A percentile compares a stretch with the other conserved stretches of the same genome.
Conservation (phyloP, 495 filamentous ascomycete genomes). For the Neurospora sp. region DNA sequence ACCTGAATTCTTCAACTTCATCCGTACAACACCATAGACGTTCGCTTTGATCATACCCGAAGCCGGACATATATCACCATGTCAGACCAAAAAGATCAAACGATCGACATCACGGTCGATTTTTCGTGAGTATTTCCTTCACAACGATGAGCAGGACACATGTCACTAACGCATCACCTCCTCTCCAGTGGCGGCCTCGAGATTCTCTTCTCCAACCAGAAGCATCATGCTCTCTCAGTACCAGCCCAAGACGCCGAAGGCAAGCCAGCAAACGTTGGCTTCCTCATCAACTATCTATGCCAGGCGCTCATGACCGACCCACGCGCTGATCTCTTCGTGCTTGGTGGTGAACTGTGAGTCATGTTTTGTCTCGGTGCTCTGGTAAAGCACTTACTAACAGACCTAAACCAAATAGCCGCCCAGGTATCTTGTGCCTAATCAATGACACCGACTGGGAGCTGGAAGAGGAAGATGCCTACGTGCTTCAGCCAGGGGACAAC, state of each 20-base stretch:
- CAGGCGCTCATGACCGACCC: conserved; percentile 73
- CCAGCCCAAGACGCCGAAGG: conserved; percentile 52
- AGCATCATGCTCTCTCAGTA: conserved; percentile 57
- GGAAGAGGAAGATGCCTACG: conserved; percentile 85
- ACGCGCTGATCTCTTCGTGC: conserved; percentile 81
- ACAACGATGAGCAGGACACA: neutral
- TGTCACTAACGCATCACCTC: neutral
- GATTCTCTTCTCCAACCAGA: conserved; percentile 78
- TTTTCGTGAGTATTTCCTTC: conserved; percentile 20
- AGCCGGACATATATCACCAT: neutral
- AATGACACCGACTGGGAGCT: conserved; percentile 99
- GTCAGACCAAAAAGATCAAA: conserved; percentile 4
- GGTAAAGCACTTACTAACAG: neutral
- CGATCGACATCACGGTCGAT: conserved; percentile 26
- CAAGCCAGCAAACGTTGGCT: conserved; percentile 56
- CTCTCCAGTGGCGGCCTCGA: conserved; percentile 77
- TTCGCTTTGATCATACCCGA: neutral
- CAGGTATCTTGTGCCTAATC: conserved; percentile 93
- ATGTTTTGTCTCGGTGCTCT: neutral
- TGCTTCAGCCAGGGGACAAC: conserved; percentile 70
- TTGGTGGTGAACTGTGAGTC: conserved; percentile 78
- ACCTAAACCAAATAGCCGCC: conserved; percentile 49
- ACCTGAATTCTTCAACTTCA: neutral
- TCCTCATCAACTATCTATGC: conserved; percentile 72
- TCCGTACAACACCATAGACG: neutral